Conservation (phyloP, 176 grass and related monocot genomes). For the Rhipidocladum racemiflorum region DNA sequence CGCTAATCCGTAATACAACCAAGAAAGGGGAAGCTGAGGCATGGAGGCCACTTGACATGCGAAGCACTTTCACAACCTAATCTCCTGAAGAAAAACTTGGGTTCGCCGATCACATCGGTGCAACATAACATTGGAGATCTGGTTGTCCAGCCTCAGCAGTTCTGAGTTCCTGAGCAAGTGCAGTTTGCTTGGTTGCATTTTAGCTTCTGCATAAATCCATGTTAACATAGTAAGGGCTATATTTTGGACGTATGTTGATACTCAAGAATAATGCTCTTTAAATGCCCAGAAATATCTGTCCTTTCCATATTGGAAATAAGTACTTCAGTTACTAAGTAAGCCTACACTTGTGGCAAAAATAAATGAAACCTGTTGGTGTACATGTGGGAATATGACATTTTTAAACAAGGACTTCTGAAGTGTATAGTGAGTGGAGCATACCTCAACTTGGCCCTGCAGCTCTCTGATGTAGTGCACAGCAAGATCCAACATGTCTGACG, state of each 20-base stretch:
- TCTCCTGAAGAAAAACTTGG: constrained; percentile 26
- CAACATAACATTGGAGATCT: constrained; percentile 1
- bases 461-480: constrained; percentile 88
- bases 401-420: neutral
- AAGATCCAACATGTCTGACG: constrained; percentile 91
- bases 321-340: neutral
- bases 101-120: neutral
- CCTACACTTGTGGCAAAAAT: neutral
- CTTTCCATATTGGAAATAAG: neutral
- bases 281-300: neutral
- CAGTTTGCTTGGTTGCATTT: constrained; percentile 70
- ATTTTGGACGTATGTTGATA: neutral
- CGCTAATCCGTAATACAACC: constrained; percentile 5
- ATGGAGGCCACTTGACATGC: neutral
- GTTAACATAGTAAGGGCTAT: neutral
- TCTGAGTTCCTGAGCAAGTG: constrained; percentile 44
- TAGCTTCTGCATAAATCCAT: constrained; percentile 60
- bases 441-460: constrained; percentile 82
- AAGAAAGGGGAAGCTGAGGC: neutral
- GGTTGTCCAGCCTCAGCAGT: constrained; percentile 29
- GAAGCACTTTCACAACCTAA: constrained; percentile 16
- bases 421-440: constrained; percentile 20
- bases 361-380: neutral
- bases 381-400: neutral
- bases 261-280: neutral